phyloP scores from a whole-genome alignment of 495 filamentous ascomycete genomes.

The Penicillium salamii region DNA sequence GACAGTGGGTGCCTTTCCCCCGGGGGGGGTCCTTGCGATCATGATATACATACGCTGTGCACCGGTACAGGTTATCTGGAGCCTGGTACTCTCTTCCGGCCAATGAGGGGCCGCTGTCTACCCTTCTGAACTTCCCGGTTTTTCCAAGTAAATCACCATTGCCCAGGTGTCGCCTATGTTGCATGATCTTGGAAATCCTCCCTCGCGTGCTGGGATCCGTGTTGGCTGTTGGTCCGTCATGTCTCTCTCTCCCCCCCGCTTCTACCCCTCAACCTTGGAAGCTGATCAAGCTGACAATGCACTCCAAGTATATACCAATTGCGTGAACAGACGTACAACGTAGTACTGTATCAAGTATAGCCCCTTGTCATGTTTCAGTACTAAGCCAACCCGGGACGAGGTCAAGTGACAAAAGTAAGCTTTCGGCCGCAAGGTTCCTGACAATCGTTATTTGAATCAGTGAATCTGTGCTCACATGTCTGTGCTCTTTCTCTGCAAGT shows the following conservation, averaged over 20 bases:
- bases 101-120: not conserved
- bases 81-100: not conserved
- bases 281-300: no score
- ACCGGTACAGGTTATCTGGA: not conserved
- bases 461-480: not conserved
- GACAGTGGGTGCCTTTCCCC: not conserved
- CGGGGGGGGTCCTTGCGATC: not conserved
- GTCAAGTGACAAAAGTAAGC: slow-evolving; percentile 7
- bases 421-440: not conserved
- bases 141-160: not conserved
- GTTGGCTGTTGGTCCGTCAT: not conserved
- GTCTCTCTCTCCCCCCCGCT: not conserved
- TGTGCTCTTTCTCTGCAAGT: no score
- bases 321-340: no score
- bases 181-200: not conserved
- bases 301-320: no score
- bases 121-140: not conserved
- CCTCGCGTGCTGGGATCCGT: not conserved
- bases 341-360: no score
- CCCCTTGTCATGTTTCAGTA: not conserved
- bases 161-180: not conserved
- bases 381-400: not conserved
- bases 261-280: not conserved
- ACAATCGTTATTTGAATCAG: not conserved
- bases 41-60: no score